Percentiles rank a stretch among this genome's conserved stretches.
Evolutionary conservation across 2,329 filamentous ascomycete genomes (phyloP).

Genomic region (Pseudocercospora crystallina): DNA sequence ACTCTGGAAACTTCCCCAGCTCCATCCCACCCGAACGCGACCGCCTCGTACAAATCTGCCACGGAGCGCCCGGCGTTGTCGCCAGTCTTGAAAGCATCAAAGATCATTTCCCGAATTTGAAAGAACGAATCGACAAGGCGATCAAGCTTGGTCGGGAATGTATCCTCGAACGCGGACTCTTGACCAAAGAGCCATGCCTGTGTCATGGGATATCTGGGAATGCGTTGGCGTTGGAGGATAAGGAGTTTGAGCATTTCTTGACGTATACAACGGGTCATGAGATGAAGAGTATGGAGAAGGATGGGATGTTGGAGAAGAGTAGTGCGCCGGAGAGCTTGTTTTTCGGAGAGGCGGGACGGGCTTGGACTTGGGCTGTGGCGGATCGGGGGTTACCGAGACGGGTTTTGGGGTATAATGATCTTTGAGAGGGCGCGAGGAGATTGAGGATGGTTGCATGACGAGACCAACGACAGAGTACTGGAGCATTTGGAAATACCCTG

Average conservation of each 20-base stretch:
- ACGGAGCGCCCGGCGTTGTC: conserved; percentile 65
- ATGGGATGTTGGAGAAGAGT: conserved; percentile 53
- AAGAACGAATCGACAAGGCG: conserved; percentile 54
- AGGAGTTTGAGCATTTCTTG: conserved; percentile 58
- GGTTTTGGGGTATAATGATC: conserved; percentile 52
- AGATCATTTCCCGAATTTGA: conserved; percentile 56
- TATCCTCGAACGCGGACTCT: conserved; percentile 57
- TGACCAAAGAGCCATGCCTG: conserved; percentile 64
- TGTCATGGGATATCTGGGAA: conserved; percentile 67
- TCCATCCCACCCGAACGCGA: conserved; percentile 51
- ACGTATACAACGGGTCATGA: conserved; percentile 58
- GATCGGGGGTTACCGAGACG: conserved; percentile 48
- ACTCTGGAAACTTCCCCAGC: conserved; percentile 64
- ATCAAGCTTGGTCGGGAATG: conserved; percentile 54
- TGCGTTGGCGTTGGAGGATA: conserved; percentile 55
- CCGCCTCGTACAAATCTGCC: conserved; percentile 64
- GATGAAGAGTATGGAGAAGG: conserved; percentile 54
- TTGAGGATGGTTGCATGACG: too few species aligned
- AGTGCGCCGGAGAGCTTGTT: conserved; percentile 52
- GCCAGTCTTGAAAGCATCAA: conserved; percentile 58
- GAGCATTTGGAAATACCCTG: too few species aligned
- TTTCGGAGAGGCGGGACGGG: conserved; percentile 43
- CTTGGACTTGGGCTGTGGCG: conserved; percentile 46
- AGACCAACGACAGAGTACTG: too few species aligned
- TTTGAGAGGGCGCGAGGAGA: conserved; percentile 33